phyloP scores from a whole-genome alignment of 2,329 filamentous ascomycete genomes.

The Colletotrichum orbiculare region DNA sequence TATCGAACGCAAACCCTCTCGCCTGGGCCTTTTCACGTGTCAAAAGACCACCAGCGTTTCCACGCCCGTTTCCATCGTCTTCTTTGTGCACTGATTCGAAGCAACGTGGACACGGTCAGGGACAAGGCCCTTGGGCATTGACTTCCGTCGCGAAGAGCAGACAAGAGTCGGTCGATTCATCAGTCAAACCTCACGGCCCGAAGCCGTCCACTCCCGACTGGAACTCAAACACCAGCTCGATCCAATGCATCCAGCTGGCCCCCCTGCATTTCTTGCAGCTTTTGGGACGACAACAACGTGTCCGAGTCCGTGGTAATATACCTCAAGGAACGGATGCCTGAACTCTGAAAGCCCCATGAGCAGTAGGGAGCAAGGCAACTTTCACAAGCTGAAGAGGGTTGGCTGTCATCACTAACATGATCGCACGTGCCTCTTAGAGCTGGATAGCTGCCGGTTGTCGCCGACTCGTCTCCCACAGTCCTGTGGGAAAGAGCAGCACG shows the following conservation, averaged over 20 bases:
- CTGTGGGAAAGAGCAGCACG: too few relatives aligned
- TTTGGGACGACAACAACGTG: conserved; percentile 30
- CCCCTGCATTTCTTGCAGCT: conserved; percentile 20
- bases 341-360: conserved; percentile 15
- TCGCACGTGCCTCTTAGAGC: too few relatives aligned
- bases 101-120: conserved; percentile 27
- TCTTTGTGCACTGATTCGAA: conserved; percentile 28
- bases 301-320: conserved; percentile 5
- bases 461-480: too few relatives aligned
- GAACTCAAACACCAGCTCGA: conserved; percentile 33
- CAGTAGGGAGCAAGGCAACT: neutral
- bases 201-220: conserved; percentile 34
- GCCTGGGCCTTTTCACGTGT: conserved; percentile 32
- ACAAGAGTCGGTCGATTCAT: conserved; percentile 33
- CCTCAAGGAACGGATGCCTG: conserved; percentile 7
- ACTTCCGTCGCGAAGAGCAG: conserved; percentile 15
- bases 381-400: conserved; percentile 2
- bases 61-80: conserved; percentile 18
- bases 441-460: too few relatives aligned
- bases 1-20: neutral
- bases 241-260: conserved; percentile 21
- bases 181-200: conserved; percentile 35
- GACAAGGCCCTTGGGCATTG: conserved; percentile 7
- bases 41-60: conserved; percentile 14
- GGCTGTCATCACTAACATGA: neutral